These are phyloP conservation scores for Pestalotiopsis sp. DNA, from an alignment of 2,329 filamentous ascomycete genomes.

Conservation along the genomic window DNA sequence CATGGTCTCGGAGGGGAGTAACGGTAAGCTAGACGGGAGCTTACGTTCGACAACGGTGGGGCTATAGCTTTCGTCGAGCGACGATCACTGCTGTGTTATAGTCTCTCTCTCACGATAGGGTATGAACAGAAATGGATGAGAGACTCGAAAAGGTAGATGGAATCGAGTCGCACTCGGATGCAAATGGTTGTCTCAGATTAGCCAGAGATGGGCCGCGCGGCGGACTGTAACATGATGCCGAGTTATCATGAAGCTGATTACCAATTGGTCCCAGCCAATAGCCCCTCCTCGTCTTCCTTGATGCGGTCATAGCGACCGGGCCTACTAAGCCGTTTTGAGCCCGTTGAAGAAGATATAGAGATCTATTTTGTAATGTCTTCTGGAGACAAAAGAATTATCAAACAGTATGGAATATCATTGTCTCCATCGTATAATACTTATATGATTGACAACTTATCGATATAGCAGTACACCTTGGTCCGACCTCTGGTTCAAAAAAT, in stretches of 20 bases:
- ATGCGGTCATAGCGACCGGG: not conserved
- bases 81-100: not conserved
- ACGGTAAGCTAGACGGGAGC: not conserved
- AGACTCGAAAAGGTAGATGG: not conserved
- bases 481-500: not conserved
- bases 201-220: not conserved
- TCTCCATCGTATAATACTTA: not conserved
- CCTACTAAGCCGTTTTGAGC: not conserved
- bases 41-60: not conserved
- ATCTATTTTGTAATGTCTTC: not conserved
- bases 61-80: not conserved
- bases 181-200: not conserved
- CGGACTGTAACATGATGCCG: not conserved
- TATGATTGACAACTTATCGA: no score
- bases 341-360: not conserved
- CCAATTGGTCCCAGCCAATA: not conserved
- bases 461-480: no score
- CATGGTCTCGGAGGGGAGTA: not conserved
- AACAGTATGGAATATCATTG: not conserved
- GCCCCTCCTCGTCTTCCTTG: not conserved
- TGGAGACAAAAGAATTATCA: not conserved
- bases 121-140: not conserved
- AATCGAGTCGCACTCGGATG: not conserved
- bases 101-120: not conserved
- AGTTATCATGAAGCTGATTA: not conserved